phyloP scores from a whole-genome alignment of 805 yeast genomes.

The Torulaspora maleeae region DNA sequence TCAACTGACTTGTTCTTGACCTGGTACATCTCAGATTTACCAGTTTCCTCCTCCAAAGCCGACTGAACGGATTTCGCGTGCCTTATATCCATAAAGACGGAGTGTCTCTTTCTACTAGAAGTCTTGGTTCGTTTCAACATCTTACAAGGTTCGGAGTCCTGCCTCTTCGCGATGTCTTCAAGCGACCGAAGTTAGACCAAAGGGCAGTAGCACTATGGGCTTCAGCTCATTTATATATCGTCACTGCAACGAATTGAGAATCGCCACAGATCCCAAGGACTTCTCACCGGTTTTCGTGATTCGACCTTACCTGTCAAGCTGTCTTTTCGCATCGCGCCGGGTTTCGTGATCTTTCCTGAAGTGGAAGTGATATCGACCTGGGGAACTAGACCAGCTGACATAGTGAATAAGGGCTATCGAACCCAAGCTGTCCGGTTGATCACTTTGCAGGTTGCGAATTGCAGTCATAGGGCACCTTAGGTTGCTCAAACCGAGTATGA shows the following conservation, averaged over 20 bases:
- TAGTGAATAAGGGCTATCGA: not conserved
- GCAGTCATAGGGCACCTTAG: not conserved
- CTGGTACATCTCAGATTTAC: slow-evolving; percentile 6
- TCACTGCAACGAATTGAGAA: too few species aligned
- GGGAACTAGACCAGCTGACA: not conserved
- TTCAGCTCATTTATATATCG: not conserved
- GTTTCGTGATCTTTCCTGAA: slow-evolving; percentile 3
- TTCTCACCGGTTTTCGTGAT: not conserved
- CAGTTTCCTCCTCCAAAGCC: not conserved
- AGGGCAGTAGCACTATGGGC: not conserved
- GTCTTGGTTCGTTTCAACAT: slow-evolving; percentile 19
- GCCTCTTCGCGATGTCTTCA: not conserved
- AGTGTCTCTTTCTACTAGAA: slow-evolving; percentile 23
- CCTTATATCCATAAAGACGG: slow-evolving; percentile 21
- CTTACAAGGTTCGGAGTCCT: not conserved
- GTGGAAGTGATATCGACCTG: not conserved
- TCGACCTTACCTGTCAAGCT: not conserved
- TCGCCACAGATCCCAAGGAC: not conserved
- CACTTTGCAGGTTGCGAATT: not conserved
- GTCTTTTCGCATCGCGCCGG: slow-evolving; percentile 2
- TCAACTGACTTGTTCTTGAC: slow-evolving; percentile 14
- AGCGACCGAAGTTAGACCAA: not conserved
- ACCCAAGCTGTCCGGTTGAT: not conserved
- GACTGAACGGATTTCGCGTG: slow-evolving; percentile 3
- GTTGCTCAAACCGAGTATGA: not conserved